Evolutionary conservation across 2,329 filamentous ascomycete species (phyloP), one percentile per base, ranked within the genome.

Genomic region (Cytospora leucostoma): DNA sequence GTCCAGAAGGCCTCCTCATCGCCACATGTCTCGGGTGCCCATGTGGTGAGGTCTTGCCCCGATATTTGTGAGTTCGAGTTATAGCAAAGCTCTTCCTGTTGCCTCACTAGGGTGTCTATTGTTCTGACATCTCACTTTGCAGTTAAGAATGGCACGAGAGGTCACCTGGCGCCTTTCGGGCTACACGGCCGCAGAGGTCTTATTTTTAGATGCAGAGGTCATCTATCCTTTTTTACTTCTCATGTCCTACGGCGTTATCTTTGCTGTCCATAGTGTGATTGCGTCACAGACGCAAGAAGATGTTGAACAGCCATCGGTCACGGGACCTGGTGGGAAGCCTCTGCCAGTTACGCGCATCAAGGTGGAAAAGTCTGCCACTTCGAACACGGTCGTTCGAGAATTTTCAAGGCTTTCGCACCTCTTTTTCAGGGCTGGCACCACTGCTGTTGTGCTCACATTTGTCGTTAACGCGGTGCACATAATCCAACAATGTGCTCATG

Each of bases 301-400:
- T 66, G 71, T 79, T 40, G 72, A 79, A 27, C 74, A 75, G 59
- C 83, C 80, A 27, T 80, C 75, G 37, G 76, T 84, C 68, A 87
- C 83, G 59, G 93, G 93, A n/a, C 93, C 93, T 1, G 93, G 92
- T 62, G 94, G 93, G 68, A 93, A 96, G 74, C 92, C 92, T 38
- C 80, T 97, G 60, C 93, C 92, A n/a, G 74, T 80, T 56, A 84
- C 82, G 65, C 54, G 64, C 33, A 66, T 66, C 34, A 90, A 87
- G 73, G 86, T 80, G 63, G 80, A 79, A 73, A 77, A 80, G 77
- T 47, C 62, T 13, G 53, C 37, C 2, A 49, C 40, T 4, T 51
- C 37, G 35, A 35, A 35, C 34, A n/a, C 62, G 19, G 74, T 83
- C 78, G 79, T 67, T 79, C 80, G 70, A 75, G 78, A 65, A 74